Evolutionary conservation across 2,329 filamentous ascomycete species (phyloP), one percentile per base, ranked within the genome.

Genomic region (Aspergillus proliferans): DNA sequence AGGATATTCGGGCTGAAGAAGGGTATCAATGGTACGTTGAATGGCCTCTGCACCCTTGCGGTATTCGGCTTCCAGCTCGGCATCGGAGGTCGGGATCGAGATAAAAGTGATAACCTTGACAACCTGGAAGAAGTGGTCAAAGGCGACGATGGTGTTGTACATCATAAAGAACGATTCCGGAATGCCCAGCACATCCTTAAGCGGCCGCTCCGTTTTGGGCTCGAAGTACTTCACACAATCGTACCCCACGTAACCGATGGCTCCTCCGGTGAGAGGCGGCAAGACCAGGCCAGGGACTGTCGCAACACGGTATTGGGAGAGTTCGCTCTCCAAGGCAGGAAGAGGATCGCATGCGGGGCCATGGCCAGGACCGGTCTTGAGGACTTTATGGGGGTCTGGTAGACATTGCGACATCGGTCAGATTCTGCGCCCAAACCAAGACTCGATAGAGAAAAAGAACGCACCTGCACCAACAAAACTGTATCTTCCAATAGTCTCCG

Each of bases 201-300:
- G 83, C 2, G 88, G 83, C 45, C 90, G 82, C 22, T 84, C 85
- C n/a, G 93, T 97, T 78, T 91, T 94, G 53, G 93, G 93, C 76
- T 98, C 93, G 60, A 98, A 98, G 72, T 97, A 97, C 64, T 86
- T 85, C 61, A 98, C 88, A 69, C 93, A 98, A 68, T 98, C 93
- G 66, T 98, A 98, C 47, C 91, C 91, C 5, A 97, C 89, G 68
- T 97, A 98, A 51, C 93, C 93, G 61, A 98, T 89, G 10, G 91
- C 93, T 45, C 93, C 93, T 38, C 91, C 93, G 0, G 88, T 88
- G 72, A 98, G 76, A 22, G 88, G 87, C 46, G 93, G 93, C 34
- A 98, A 78, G 60, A 81, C 81, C 62, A 97, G 74, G 1, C 85
- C 88, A 0, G 93, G 91, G 3, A 98, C 82, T 38, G 87, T 81